A percentile compares a stretch with the other conserved stretches of the same genome.
phyloP scores from a whole-genome alignment of 2,329 filamentous ascomycete species.

The Lachnellula willkommii region DNA sequence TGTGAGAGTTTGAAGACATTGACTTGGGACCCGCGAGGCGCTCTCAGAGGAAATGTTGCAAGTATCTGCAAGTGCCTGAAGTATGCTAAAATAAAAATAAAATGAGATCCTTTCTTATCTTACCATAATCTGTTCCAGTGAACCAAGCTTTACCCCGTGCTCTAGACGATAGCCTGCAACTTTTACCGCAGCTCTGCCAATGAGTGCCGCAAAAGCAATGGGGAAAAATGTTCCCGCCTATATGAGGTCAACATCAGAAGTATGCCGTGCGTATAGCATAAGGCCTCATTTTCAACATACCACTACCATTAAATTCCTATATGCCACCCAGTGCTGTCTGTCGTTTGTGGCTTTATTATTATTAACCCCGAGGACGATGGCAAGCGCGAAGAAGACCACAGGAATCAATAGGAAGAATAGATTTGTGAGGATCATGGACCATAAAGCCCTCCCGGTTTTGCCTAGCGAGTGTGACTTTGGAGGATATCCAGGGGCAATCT shows the following conservation, averaged over 20 bases:
- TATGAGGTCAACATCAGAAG: background rate
- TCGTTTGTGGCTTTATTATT: slow-evolving; percentile 5
- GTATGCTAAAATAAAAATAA: no score
- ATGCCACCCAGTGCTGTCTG: slow-evolving; percentile 2
- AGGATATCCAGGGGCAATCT: background rate
- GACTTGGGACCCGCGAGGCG: no score
- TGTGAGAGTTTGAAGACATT: no score
- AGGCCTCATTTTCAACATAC: background rate
- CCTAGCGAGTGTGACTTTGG: background rate
- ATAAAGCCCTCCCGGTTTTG: background rate
- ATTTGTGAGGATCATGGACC: background rate
- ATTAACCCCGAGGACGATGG: slow-evolving; percentile 1
- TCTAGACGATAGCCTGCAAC: slow-evolving; percentile 11
- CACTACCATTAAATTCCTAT: slow-evolving; percentile 5
- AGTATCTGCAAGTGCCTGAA: no score
- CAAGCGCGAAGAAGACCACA: slow-evolving; percentile 3
- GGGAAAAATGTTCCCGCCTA: slow-evolving; percentile 12
- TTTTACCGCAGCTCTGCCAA: slow-evolving; percentile 8
- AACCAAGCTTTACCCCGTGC: slow-evolving; percentile 4
- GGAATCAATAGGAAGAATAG: slow-evolving; percentile 2
- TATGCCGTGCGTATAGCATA: background rate
- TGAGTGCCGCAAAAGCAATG: slow-evolving; percentile 12
- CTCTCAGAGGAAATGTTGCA: no score
- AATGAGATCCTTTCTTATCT: no score
- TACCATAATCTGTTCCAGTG: slow-evolving; percentile 15